Percentiles rank a stretch among this genome's conserved stretches.
phyloP scores from a whole-genome alignment of 148 eudicot species.

The Chenopodium berlandieri region DNA sequence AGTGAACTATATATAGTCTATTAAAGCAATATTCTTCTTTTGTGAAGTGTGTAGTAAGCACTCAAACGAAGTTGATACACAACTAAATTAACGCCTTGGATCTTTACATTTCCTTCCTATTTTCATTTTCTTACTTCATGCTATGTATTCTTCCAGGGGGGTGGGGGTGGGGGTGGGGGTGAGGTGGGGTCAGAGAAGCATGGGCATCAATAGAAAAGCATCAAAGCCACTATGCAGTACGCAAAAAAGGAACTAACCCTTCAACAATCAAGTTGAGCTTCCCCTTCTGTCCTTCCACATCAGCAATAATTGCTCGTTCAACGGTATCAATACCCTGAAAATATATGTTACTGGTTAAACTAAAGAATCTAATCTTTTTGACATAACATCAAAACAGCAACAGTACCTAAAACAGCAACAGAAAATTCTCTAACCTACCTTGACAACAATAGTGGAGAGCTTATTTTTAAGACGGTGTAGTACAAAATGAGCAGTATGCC shows the following conservation, averaged over 20 bases:
- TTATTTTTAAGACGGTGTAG: conserved; percentile 55
- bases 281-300: conserved; percentile 41
- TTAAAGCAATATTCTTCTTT: not conserved
- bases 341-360: conserved; percentile 5
- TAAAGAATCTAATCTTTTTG: not conserved
- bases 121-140: not conserved
- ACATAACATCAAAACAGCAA: not conserved
- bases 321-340: conserved; percentile 75
- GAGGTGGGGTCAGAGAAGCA: not conserved
- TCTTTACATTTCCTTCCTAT: not conserved
- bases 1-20: not conserved
- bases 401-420: not conserved
- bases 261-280: conserved; percentile 66
- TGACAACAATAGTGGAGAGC: conserved; percentile 66
- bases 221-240: not conserved
- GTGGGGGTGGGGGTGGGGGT: no score
- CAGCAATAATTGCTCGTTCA: conserved; percentile 70
- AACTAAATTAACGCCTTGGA: not conserved
- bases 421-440: conserved; percentile 45
- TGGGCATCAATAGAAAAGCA: not conserved
- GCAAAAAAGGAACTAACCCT: conserved; percentile 56
- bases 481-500: conserved; percentile 55
- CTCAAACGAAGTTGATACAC: not conserved
- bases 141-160: not conserved
- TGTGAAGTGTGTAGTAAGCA: not conserved